Evolutionary conservation across 2,329 filamentous ascomycete species (phyloP).

Genomic region (Thyridium curvatum): DNA sequence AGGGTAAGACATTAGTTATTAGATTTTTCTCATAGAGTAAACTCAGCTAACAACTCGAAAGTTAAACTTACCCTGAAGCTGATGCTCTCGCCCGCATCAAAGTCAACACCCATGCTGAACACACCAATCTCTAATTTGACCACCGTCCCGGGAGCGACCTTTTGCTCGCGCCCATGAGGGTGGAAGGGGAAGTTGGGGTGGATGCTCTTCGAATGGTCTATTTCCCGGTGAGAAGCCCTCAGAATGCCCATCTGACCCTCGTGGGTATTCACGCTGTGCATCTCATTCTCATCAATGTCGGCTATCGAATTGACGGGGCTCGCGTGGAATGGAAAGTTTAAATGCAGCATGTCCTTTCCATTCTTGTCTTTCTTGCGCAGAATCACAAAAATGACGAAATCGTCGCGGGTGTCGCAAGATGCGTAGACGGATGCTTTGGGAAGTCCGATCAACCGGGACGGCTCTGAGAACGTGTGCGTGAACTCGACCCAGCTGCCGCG

Average conservation of each 20-base stretch:
- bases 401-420: conserved; percentile 31
- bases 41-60: too few species aligned
- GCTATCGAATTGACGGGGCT: conserved; percentile 17
- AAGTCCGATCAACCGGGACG: conserved; percentile 33
- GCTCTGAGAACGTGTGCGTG: conserved; percentile 28
- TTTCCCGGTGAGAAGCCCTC: conserved; percentile 33
- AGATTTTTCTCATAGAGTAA: too few species aligned
- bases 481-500: conserved; percentile 21
- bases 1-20: too few species aligned
- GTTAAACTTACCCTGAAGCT: conserved; percentile 20
- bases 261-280: conserved; percentile 31
- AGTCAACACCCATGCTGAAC: conserved; percentile 38
- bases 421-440: conserved; percentile 40
- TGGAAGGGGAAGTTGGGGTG: conserved; percentile 24
- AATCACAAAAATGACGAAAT: conserved; percentile 36
- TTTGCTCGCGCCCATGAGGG: conserved; percentile 30
- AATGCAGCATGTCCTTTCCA: conserved; percentile 32
- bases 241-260: conserved; percentile 34
- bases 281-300: conserved; percentile 25
- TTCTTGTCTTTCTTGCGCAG: conserved; percentile 34
- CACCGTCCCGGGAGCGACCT: conserved; percentile 30
- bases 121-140: conserved; percentile 40
- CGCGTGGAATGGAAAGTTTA: conserved; percentile 31
- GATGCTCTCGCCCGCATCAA: conserved; percentile 30
- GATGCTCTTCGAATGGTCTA: conserved; percentile 23